phyloP scores from a whole-genome alignment of 1,139 yeast genomes.

The Yamadazyma triangularis region DNA sequence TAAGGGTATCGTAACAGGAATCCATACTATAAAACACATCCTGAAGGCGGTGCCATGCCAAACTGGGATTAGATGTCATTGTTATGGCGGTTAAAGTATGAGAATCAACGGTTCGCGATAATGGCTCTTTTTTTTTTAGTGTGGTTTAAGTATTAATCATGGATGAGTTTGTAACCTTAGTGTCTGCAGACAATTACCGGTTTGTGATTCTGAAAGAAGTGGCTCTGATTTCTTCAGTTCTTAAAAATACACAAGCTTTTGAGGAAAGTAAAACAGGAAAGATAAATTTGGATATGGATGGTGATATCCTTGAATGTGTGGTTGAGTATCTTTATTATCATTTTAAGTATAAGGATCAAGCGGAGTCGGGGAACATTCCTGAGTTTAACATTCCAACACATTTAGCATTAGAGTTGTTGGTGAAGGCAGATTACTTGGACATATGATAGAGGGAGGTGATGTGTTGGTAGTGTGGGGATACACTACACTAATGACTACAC shows the following conservation, averaged over 20 bases:
- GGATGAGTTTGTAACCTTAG: constrained; percentile 53
- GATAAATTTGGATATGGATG: constrained; percentile 61
- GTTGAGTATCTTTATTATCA: constrained; percentile 84
- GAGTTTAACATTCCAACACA: constrained; percentile 92
- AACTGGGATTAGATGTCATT: constrained; percentile 33
- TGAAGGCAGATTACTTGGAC: constrained; percentile 87
- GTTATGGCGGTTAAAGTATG: neutral
- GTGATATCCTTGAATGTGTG: constrained; percentile 69
- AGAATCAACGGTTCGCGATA: too few species aligned
- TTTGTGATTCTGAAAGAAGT: constrained; percentile 69
- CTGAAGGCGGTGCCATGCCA: constrained; percentile 60
- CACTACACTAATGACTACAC: too few species aligned
- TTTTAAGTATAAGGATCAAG: constrained; percentile 59
- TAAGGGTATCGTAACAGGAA: constrained; percentile 36
- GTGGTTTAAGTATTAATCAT: too few species aligned
- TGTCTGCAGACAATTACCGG: constrained; percentile 70
- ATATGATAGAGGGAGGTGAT: constrained; percentile 29
- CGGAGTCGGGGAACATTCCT: constrained; percentile 58
- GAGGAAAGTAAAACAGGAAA: constrained; percentile 49
- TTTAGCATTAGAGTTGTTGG: constrained; percentile 83
- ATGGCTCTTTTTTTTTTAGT: too few species aligned
- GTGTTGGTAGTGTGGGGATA: too few species aligned
- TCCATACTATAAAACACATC: constrained; percentile 57
- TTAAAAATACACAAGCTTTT: constrained; percentile 63
- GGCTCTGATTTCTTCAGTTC: constrained; percentile 79